phyloP scores from a whole-genome alignment of 495 filamentous ascomycete genomes.

The Symbiotaphrina buchneri region DNA sequence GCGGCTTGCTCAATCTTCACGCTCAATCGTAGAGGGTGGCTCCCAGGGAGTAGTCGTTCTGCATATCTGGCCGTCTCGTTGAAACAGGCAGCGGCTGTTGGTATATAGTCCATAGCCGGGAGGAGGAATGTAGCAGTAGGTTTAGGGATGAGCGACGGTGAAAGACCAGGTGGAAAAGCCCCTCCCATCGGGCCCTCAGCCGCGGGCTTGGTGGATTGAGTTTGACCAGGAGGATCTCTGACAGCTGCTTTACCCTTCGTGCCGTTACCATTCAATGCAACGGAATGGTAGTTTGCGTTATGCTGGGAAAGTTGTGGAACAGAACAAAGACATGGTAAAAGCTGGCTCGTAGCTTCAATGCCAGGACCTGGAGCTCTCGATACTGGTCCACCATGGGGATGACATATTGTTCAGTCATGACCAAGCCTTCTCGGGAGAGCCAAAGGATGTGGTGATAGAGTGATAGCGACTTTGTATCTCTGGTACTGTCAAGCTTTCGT shows the following conservation, averaged over 20 bases:
- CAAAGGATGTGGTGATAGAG: slow-evolving; percentile 87
- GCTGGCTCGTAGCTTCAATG: slow-evolving; percentile 75
- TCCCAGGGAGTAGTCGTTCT: slow-evolving; percentile 53
- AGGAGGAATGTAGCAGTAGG: slow-evolving; percentile 46
- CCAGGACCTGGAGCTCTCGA: slow-evolving; percentile 59
- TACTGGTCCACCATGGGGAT: slow-evolving; percentile 51
- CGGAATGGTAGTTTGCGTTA: slow-evolving; percentile 21
- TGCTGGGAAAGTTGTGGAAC: slow-evolving; percentile 61
- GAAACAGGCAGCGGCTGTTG: slow-evolving; percentile 61
- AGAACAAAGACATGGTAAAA: slow-evolving; percentile 95
- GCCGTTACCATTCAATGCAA: slow-evolving; percentile 2
- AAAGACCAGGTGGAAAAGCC: slow-evolving; percentile 18
- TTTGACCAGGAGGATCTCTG: slow-evolving; percentile 4
- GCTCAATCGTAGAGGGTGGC: slow-evolving; percentile 72
- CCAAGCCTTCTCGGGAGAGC: slow-evolving; percentile 78
- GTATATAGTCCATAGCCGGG: slow-evolving; percentile 61
- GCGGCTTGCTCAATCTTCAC: slow-evolving; percentile 89
- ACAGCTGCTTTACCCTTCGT: slow-evolving; percentile 11
- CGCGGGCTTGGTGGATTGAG: neutral
- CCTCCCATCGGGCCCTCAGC: slow-evolving; percentile 2
- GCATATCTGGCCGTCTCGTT: slow-evolving; percentile 53
- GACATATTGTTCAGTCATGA: slow-evolving; percentile 69
- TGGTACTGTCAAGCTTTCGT: slow-evolving; percentile 59
- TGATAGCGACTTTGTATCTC: slow-evolving; percentile 59
- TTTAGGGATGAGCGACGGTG: slow-evolving; percentile 23